These are phyloP conservation scores for Dissophora ornata DNA, from an alignment of 192 early-diverging fungal genomes.

Conservation along the genomic window DNA sequence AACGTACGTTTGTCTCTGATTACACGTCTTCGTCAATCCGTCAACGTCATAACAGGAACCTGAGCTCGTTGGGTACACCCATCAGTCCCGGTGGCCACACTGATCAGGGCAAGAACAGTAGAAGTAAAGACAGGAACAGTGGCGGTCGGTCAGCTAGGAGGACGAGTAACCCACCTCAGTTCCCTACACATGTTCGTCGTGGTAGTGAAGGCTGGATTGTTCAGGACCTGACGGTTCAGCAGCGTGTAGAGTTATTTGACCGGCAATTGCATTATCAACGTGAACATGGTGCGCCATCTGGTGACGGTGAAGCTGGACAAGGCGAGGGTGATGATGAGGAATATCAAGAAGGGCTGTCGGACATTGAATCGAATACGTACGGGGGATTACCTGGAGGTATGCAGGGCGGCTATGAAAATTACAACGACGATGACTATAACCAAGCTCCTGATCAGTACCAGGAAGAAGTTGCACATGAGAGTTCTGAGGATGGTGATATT, in stretches of 20 bases:
- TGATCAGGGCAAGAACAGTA: neutral
- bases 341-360: slow-evolving; percentile 45
- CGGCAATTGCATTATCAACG: slow-evolving; percentile 54
- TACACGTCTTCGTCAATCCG: slow-evolving; percentile 33
- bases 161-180: neutral
- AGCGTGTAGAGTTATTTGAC: slow-evolving; percentile 56
- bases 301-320: slow-evolving; percentile 9
- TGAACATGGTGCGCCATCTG: slow-evolving; percentile 40
- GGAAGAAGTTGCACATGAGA: neutral
- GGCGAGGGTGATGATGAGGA: slow-evolving; percentile 27
- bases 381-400: slow-evolving; percentile 35
- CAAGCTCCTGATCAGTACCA: neutral
- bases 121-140: neutral
- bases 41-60: slow-evolving; percentile 9
- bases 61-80: slow-evolving; percentile 22
- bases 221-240: slow-evolving; percentile 50
- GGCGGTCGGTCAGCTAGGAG: neutral
- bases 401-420: slow-evolving; percentile 22
- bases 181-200: slow-evolving; percentile 49
- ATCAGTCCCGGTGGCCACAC: neutral
- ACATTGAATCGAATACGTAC: slow-evolving; percentile 32
- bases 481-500: slow-evolving; percentile 20
- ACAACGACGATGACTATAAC: slow-evolving; percentile 11
- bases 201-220: slow-evolving; percentile 55
- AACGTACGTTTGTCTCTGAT: slow-evolving; percentile 35